Base-by-base conservation (phyloP, 202 grass and related monocot species). In the Carex sylvatica region DNA sequence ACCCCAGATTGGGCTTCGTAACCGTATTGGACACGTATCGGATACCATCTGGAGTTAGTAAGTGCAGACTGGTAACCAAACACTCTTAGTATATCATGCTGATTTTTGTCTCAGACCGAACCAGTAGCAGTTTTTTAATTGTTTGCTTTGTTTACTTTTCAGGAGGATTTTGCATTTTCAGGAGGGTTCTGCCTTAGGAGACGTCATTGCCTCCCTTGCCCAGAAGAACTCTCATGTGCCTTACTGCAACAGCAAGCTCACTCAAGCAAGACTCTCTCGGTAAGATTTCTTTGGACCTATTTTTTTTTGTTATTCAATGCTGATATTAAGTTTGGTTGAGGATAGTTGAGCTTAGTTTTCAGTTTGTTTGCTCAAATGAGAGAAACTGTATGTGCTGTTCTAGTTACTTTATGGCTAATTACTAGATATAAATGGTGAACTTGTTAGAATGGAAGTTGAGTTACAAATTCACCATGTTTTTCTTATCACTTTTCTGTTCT, bases 211-310 rank as follows among this genome's bases (percentile, higher is more conserved):
- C 4, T 88, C 95, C 16, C 91, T 98, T 54, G 96, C 96, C 4
- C 96, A 98, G 65, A 98, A 95, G 86, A 95, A 71, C 54, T 66
- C 96, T 15, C 96, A 98, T 66, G 83, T 98, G 60, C 96, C 96
- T 59, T 98, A 98, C 80, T 84, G 92, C 80, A 98, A 98, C 68
- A 98, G 92, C 82, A 98, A 98, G 78, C 92, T 98, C 80, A 98
- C 96, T 83, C 96, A 98, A 72, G 72, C 96, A 98, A 86, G 96
- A 93, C 74, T 98, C 96, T 40, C 89, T 98, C 51, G 92, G 96
- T 98, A 91, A 66, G 86, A n/a, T 52, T 44, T 68, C 36, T 30
- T 61, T 15, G 24, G 9, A 68, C 11, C 47, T 71, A 5, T 98
- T 23, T 40, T 76, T 62, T 70, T 79, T 23, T 11, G 49, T 35